A percentile compares a stretch with the other conserved stretches of the same genome.
Evolutionary conservation across 495 filamentous ascomycete genomes (phyloP).

Genomic region (Aspergillus campestris): DNA sequence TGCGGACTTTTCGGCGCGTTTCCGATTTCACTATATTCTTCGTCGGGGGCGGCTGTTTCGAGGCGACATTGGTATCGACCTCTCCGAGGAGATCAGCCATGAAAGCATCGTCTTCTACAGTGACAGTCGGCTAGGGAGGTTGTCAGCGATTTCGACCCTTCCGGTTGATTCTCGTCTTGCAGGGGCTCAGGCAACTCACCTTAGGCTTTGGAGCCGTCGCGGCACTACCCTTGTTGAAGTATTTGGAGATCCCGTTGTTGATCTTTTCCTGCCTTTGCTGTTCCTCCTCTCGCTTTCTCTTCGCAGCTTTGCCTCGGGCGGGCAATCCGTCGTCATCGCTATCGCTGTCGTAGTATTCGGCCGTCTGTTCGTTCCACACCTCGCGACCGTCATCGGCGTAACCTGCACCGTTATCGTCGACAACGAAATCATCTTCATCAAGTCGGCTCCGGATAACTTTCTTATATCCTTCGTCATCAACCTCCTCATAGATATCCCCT

Average conservation of each 20-base stretch:
- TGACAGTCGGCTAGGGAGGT: conserved; percentile 38
- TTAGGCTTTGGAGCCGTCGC: conserved; percentile 68
- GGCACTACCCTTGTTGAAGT: conserved; percentile 70
- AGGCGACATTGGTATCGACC: conserved; percentile 74
- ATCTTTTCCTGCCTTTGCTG: conserved; percentile 75
- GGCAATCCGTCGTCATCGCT: conserved; percentile 66
- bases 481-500: conserved; percentile 84
- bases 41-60: conserved; percentile 41
- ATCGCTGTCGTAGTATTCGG: conserved; percentile 49
- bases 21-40: conserved; percentile 62
- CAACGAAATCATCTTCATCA: conserved; percentile 93
- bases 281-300: conserved; percentile 86
- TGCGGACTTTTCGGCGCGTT: conserved; percentile 66
- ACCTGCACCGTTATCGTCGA: conserved; percentile 86
- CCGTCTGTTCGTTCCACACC: conserved; percentile 72
- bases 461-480: conserved; percentile 96
- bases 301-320: conserved; percentile 61
- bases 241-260: conserved; percentile 86
- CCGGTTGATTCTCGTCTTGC: no score
- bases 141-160: neutral
- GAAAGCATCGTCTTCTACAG: conserved; percentile 80
- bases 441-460: conserved; percentile 84
- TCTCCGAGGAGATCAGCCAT: conserved; percentile 78
- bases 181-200: conserved; percentile 33
- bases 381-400: conserved; percentile 97